These are phyloP conservation scores for Candida dubliniensis DNA, from an alignment of 1,139 yeast genomes.

Conservation along the genomic window DNA sequence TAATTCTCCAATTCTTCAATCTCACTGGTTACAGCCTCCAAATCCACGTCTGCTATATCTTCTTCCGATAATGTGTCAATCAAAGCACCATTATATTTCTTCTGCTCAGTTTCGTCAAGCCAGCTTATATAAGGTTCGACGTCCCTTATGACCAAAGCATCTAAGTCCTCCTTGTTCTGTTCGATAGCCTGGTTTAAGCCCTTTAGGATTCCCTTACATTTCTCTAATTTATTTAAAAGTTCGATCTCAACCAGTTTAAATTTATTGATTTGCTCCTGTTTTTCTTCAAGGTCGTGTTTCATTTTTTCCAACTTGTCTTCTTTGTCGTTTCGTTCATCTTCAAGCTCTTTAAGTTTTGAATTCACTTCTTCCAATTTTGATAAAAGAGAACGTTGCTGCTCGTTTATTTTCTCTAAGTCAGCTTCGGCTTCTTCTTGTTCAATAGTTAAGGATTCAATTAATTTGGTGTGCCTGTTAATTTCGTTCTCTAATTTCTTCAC, in stretches of 20 bases:
- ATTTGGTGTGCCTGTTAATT: constrained; percentile 51
- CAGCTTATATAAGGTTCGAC: constrained; percentile 49
- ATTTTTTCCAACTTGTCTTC: constrained; percentile 38
- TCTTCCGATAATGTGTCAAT: constrained; percentile 50
- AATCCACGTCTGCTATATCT: constrained; percentile 52
- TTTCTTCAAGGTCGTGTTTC: constrained; percentile 49
- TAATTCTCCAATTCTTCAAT: constrained; percentile 58
- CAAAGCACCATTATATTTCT: constrained; percentile 33
- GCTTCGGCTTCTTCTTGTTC: constrained; percentile 32
- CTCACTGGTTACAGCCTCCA: constrained; percentile 50
- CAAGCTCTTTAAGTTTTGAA: constrained; percentile 23
- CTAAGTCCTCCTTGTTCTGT: constrained; percentile 38
- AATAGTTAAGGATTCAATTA: constrained; percentile 44
- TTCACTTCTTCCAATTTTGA: constrained; percentile 36
- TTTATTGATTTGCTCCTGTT: constrained; percentile 55
- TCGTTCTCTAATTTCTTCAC: constrained; percentile 69
- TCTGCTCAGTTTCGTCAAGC: constrained; percentile 43
- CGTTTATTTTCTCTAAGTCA: constrained; percentile 30
- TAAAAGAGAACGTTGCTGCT: constrained; percentile 34
- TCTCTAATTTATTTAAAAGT: constrained; percentile 63
- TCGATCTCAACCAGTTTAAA: constrained; percentile 72
- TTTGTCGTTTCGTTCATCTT: constrained; percentile 31
- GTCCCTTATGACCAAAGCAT: constrained; percentile 51
- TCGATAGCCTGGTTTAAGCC: constrained; percentile 42
- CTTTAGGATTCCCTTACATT: constrained; percentile 44